Evolutionary conservation across 306 rosid genomes (phyloP), one percentile per base, ranked within the genome.

Genomic region (Sphenostylis stenocarpa): DNA sequence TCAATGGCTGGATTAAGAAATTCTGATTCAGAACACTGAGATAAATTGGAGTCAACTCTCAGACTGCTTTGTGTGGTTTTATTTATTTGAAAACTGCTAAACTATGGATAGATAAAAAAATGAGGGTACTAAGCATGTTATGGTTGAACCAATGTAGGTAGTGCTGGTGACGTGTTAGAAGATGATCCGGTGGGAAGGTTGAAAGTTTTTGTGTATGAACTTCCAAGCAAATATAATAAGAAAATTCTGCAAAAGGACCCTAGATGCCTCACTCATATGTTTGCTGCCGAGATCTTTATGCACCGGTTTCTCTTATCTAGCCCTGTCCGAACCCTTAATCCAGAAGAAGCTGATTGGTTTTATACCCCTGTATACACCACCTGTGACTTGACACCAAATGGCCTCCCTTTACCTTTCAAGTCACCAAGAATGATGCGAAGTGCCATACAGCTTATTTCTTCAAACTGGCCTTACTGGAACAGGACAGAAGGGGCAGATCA

Each of bases 281-380:
- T 95, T 74, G 99, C 99, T n/a, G 97, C 97, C 24, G 99, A 95
- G 91, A 95, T 95, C 85, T 95, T 83, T 76, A 95, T 95, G 97
- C 97, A 95, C 72, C 89, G 97, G 33, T 95, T 95, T 89, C 92
- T 95, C 77, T 85, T 95, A 63, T 89, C 97, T 55, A 95, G 99
- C 76, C 88, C 97, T 58, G 99, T 95, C 71, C 87, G 99, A 61
- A 92, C 99, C 78, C 97, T 95, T 81, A 92, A 92, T 82, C 97
- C 99, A 1, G 94, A 90, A 83, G 99, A 95, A 79, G 99, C 99
- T 63, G 99, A 95, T 82, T 95, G 99, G 99, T 95, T 95, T 84
- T 95, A 92, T 48, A 95, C 97, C 81, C 99, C 97, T 43, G 97
- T 95, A 14, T 95, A 95, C 84, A 82, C 97, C 63, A 95, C 99